Percentiles rank a stretch among this genome's conserved stretches.
These are phyloP conservation scores for Phytopythium montanum DNA, from an alignment of 352 stramenopile species.

Conservation along the genomic window DNA sequence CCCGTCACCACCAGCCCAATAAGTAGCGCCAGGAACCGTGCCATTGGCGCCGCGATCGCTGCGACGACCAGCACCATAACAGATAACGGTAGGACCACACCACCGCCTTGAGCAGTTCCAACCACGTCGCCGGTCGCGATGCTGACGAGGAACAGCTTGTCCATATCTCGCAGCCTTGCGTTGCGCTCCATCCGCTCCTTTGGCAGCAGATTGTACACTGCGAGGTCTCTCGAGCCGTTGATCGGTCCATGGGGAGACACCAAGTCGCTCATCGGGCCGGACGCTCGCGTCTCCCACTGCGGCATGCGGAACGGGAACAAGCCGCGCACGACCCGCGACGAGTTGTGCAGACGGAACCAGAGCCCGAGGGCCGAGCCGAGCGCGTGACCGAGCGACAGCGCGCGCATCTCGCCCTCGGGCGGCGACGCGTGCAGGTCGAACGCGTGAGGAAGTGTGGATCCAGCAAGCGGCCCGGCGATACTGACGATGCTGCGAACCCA, in stretches of 20 bases:
- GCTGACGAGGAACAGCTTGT: slow-evolving; percentile 53
- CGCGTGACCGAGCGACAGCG: slow-evolving; percentile 24
- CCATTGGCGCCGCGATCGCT: slow-evolving; percentile 4
- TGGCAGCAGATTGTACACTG: slow-evolving; percentile 48
- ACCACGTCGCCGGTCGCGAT: slow-evolving; percentile 47
- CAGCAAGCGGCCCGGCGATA: slow-evolving; percentile 55
- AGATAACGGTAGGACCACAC: slow-evolving; percentile 3
- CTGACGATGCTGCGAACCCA: slow-evolving; percentile 55
- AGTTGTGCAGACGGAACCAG: slow-evolving; percentile 42
- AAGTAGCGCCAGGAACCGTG: neutral
- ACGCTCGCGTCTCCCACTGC: slow-evolving; percentile 35
- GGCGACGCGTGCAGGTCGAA: slow-evolving; percentile 20
- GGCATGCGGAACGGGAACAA: slow-evolving; percentile 60
- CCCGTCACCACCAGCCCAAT: neutral
- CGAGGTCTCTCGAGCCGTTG: slow-evolving; percentile 40
- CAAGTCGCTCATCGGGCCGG: slow-evolving; percentile 19
- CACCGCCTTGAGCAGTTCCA: slow-evolving; percentile 20
- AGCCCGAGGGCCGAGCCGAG: slow-evolving; percentile 24
- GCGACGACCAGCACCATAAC: slow-evolving; percentile 6
- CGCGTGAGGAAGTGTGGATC: slow-evolving; percentile 26
- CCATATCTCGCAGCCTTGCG: slow-evolving; percentile 36
- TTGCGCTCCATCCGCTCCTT: slow-evolving; percentile 44
- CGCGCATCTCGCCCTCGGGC: slow-evolving; percentile 12
- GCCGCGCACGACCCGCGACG: slow-evolving; percentile 26
- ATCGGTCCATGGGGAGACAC: slow-evolving; percentile 33